These are phyloP conservation scores for Metschnikowia orientalis DNA, from an alignment of 805 yeast genomes.

Conservation along the genomic window DNA sequence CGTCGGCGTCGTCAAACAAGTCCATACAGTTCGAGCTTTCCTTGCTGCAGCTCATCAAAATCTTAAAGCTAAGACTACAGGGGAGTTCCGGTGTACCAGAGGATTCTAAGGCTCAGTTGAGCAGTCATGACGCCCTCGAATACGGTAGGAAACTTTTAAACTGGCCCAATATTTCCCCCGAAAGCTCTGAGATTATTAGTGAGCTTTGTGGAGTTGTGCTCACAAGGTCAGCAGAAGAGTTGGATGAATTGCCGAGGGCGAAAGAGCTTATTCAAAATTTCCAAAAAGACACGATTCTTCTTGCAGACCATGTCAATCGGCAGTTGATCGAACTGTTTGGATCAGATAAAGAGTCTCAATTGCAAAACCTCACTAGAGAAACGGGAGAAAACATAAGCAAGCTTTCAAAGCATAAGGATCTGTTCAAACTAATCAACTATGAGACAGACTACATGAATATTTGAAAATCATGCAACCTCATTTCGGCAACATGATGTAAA, in stretches of 20 bases:
- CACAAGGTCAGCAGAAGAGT: conserved; percentile 4
- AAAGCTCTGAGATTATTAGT: conserved; percentile 1
- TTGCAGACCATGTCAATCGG: conserved; percentile 22
- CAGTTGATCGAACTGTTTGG: conserved; percentile 24
- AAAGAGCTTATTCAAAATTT: conserved; percentile 18
- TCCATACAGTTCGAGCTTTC: conserved; percentile 25
- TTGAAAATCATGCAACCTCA: too few species aligned
- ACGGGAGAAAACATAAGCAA: conserved; percentile 29
- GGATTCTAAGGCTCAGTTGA: conserved; percentile 18
- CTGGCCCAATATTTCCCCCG: background rate
- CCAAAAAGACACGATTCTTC: conserved; percentile 18
- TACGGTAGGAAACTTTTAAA: background rate
- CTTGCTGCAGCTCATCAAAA: conserved; percentile 21
- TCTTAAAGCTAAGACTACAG: conserved; percentile 23
- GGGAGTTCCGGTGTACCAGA: conserved; percentile 12
- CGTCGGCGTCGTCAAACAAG: conserved; percentile 3
- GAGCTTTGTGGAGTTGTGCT: conserved; percentile 14
- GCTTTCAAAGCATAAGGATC: conserved; percentile 29
- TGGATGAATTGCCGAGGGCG: conserved; percentile 10
- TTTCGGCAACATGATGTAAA: too few species aligned
- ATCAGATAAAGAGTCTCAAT: conserved; percentile 24
- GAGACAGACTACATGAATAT: conserved; percentile 33
- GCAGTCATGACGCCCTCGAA: conserved; percentile 11
- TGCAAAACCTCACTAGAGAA: conserved; percentile 29
- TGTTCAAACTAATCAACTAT: conserved; percentile 34